Evolutionary conservation across 2,329 filamentous ascomycete genomes (phyloP), one percentile per base, ranked within the genome.

Genomic region (Fusarium pseudonygamai): DNA sequence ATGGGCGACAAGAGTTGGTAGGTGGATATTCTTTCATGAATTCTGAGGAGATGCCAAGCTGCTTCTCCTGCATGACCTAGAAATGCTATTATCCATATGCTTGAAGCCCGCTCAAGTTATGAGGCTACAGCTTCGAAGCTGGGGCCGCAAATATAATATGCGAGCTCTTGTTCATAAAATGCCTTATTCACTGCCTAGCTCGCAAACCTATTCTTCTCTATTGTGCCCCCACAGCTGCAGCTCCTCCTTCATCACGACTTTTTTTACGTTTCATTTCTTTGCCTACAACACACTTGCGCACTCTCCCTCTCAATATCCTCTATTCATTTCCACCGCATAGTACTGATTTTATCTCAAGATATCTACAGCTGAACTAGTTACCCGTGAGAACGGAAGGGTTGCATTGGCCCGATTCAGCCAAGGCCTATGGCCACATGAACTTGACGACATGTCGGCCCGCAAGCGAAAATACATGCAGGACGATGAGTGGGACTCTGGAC

Each of bases 1-100:
- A 87, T 71, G 86, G 85, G 30, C 80, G 82, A 56, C 73, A 83
- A 69, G 81, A 86, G 60, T 66, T 82, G 74, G 86, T 88, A 81
- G 82, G 85, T 83, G 37, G 45, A 56, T 34, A 28, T 56, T 28
- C 52, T 53, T 36, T 57, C 39, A 36, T 52, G 24, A 16, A 36
- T 52, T 36, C n/a, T 26, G 50, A 28, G 30, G 26, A 26, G 57
- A 28, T 60, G 24, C 22, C 34, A 40, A 24, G 30, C 16, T 37
- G 55, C 46, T 32, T 56, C 20, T 36, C 32, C n/a, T 52, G 37
- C 46, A 40, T 47, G 39, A 18, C n/a, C 43, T 10, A 24, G 59
- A 30, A 56, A 26, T 32, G 30, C 65, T 40, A n/a, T 49, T 57
- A 32, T 47, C 52, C 32, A 37, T 37, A 24, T 30, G 22, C 36